Evolutionary conservation across 1,284 basidiomycete species (phyloP), one percentile per base, ranked within the genome.

Genomic region (Serendipita sp.): DNA sequence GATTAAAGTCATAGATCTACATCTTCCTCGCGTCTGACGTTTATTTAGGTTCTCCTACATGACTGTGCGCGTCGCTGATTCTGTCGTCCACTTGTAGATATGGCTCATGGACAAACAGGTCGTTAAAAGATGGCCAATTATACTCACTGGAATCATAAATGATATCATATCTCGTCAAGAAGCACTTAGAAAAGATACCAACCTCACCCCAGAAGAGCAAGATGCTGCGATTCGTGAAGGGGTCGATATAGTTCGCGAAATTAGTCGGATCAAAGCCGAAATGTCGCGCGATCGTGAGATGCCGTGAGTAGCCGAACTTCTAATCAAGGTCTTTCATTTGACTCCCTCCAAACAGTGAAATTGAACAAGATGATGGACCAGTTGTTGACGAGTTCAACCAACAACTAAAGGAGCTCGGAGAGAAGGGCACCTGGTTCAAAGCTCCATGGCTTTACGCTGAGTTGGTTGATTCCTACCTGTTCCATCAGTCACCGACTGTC

Each of bases 401-500:
- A 0, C 85, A 90, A 66, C 76, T 97, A 10, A 73, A 74, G 1
- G 71, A 72, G 0, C 76, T 88, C 1, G 74, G 73, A 0, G 69
- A 75, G 10, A 79, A 82, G 65, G 79, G 85, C 67, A 89, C 86
- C 0, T 99, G 95, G 95, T 93, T 93, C 71, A 87, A 82, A 1
- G 84, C 90, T 5, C 89, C 93, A 2, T 98, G 94, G 93, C 79
- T 99, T 12, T 97, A 82, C 71, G 91, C 93, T 65, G 95, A 98
- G 83, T 96, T 77, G 69, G 82, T 72, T 17, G 13, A 13, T 50
- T 35, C 26, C 3, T 3, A 15, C 34, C 35, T 10, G 13, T 30
- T 29, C 32, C 32, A 32, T 29, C n/a, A 41, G 13, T 13, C 4
- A n/a, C 1, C 6, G 15, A n/a, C 47, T 45, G 26, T 42, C 60